phyloP scores from a whole-genome alignment of 1,139 yeast species.

The Blastobotrys apis region DNA sequence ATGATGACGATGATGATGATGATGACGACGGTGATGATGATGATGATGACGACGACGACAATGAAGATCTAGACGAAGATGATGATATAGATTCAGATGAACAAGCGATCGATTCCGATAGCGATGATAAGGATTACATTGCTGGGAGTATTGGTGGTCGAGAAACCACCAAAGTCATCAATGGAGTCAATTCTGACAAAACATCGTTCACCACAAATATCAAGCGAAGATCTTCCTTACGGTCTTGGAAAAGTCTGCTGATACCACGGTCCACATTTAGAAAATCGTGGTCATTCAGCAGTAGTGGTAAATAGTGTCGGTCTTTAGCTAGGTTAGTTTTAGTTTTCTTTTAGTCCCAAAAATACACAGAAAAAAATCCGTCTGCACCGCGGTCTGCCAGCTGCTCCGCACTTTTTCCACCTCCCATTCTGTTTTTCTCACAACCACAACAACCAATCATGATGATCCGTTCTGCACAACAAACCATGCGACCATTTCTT shows the following conservation, averaged over 20 bases:
- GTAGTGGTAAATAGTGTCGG: not conserved
- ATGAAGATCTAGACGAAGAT: slow-evolving; percentile 9
- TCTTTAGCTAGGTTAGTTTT: not conserved
- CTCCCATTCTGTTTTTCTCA: too few relatives aligned
- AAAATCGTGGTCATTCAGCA: slow-evolving; percentile 4
- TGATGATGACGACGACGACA: slow-evolving; percentile 6
- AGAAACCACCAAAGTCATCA: not conserved
- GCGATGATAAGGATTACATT: slow-evolving; percentile 2
- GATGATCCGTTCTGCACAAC: too few relatives aligned
- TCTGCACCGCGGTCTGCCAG: too few relatives aligned
- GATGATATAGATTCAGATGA: not conserved
- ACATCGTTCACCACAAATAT: not conserved
- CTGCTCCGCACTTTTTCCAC: too few relatives aligned
- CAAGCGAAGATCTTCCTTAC: slow-evolving; percentile 6
- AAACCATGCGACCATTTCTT: too few relatives aligned
- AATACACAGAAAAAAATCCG: too few relatives aligned
- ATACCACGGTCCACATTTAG: not conserved
- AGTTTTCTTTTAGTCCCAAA: not conserved
- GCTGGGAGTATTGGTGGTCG: too few relatives aligned
- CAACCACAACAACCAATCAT: too few relatives aligned
- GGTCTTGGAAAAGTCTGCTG: not conserved
- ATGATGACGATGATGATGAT: too few relatives aligned
- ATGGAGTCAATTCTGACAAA: not conserved
- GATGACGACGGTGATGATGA: too few relatives aligned
- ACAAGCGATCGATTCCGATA: not conserved